Base-by-base conservation (phyloP, 805 yeast genomes). In the Aciculoconidium aculeatum region DNA sequence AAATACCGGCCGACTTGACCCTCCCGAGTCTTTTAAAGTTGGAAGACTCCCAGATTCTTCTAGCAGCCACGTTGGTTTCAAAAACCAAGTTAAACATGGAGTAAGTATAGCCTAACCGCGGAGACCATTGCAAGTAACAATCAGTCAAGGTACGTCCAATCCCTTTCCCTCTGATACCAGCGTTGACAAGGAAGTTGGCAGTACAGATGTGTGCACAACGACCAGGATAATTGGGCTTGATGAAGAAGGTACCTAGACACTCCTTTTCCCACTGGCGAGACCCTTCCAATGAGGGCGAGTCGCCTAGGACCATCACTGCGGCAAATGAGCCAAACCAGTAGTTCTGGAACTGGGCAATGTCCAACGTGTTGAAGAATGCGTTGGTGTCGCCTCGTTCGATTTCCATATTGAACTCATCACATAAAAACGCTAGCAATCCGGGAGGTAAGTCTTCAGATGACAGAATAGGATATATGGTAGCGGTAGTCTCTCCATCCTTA, bases 381-480 rank as follows among this genome's bases (percentile, higher is more conserved):
- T 74, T 79, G 6, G 95, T 80, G 37, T 83, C 90, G 20, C 96
- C 96, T 24, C 85, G 67, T 37, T 80, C 88, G 14, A 90, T 75
- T 51, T 90, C 98, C 77, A 82, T 80, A 54, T 90, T 90, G 59
- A 83, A 84, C 56, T 92, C 97, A 51, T 88, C 96, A 38, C 90
- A 76, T 23, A 90, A 53, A 48, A 90, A 88, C 11, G 82, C 80
- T 21, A 86, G 53, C 15, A 90, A 62, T 0, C 86, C 90, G 2
- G 75, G 72, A 0, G 97, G 97, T 8, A 90, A 61, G 33, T 77
- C 76, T 15, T 68, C 68, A 1, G 77, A 66, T 16, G 75, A 70
- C 34, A 75, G 69, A 9, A 90, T 72, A 4, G 98, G 97, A 49
- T 85, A 86, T 35, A 92, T 79, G 3, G 96, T 88, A 2, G 96